Percentiles rank a stretch among this genome's conserved stretches.
Evolutionary conservation across 2,329 filamentous ascomycete species (phyloP).

Genomic region (Cladosporium halotolerans): DNA sequence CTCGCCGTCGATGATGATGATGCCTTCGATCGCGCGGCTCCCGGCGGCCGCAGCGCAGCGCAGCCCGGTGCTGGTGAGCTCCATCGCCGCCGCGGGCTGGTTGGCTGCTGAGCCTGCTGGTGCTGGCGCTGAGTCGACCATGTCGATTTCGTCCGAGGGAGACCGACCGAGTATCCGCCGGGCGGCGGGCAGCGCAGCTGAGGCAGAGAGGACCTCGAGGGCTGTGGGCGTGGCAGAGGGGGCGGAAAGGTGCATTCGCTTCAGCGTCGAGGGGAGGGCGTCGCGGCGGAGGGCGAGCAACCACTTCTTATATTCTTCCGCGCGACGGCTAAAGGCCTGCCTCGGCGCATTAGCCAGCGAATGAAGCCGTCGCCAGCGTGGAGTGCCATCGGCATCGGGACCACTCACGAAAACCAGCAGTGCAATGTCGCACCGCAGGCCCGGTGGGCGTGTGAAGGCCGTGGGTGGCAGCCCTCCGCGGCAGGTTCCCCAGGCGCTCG

Average conservation of each 20-base stretch:
- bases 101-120: neutral
- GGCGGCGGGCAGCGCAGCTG: neutral
- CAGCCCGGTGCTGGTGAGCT: too few relatives aligned
- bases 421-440: too few relatives aligned
- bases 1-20: too few relatives aligned
- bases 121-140: too few relatives aligned
- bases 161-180: neutral
- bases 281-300: neutral
- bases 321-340: conserved; percentile 9
- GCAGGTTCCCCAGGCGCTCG: too few relatives aligned
- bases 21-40: too few relatives aligned
- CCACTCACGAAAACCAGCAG: neutral
- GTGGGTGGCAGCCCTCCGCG: too few relatives aligned
- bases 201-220: neutral
- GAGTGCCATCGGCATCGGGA: conserved; percentile 4
- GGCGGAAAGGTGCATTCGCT: neutral
- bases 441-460: too few relatives aligned
- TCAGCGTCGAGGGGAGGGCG: neutral
- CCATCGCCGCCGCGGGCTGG: neutral
- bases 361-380: neutral
- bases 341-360: neutral
- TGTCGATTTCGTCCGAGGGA: neutral
- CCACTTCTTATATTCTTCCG: conserved; percentile 3
- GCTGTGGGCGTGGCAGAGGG: neutral
- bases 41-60: too few relatives aligned